Conservation (phyloP, 768 basidiomycete genomes). For the Lactifluus piperatus region DNA sequence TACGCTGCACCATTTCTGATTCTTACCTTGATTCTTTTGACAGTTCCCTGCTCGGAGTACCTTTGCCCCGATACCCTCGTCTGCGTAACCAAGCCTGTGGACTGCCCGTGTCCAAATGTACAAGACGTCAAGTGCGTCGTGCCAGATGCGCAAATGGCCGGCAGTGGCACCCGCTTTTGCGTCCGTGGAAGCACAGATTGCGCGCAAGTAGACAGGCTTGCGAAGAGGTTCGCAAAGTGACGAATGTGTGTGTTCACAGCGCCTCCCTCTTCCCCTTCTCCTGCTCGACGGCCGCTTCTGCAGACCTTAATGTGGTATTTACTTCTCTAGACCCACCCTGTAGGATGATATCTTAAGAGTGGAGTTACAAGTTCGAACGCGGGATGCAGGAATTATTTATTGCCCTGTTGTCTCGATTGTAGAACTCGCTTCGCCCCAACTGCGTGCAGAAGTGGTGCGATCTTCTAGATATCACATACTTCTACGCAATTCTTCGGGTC, state of each 20-base stretch:
- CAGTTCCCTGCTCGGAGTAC: constrained; percentile 67
- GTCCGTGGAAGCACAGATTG: constrained; percentile 61
- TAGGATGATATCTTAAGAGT: background rate
- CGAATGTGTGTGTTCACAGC: constrained; percentile 8
- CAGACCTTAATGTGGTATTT: background rate
- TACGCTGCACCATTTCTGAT: background rate
- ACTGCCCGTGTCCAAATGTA: constrained; percentile 71
- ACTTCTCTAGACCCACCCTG: background rate
- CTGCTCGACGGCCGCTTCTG: background rate
- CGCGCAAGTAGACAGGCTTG: constrained; percentile 47
- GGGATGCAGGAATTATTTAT: too few relatives aligned
- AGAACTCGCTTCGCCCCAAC: too few relatives aligned
- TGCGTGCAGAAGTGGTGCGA: too few relatives aligned
- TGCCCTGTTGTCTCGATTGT: too few relatives aligned
- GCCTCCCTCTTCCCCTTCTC: background rate
- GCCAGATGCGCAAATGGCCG: constrained; percentile 48
- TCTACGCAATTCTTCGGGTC: too few relatives aligned
- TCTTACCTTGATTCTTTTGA: background rate
- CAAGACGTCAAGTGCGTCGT: constrained; percentile 73
- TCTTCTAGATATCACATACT: too few relatives aligned
- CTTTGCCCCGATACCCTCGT: constrained; percentile 68
- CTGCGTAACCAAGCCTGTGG: constrained; percentile 51
- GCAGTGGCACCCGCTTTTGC: constrained; percentile 57
- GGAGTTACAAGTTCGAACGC: background rate
- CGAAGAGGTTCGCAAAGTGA: constrained; percentile 31